Conservation (phyloP, 352 stramenopile genomes). For the Globisporangium polare region DNA sequence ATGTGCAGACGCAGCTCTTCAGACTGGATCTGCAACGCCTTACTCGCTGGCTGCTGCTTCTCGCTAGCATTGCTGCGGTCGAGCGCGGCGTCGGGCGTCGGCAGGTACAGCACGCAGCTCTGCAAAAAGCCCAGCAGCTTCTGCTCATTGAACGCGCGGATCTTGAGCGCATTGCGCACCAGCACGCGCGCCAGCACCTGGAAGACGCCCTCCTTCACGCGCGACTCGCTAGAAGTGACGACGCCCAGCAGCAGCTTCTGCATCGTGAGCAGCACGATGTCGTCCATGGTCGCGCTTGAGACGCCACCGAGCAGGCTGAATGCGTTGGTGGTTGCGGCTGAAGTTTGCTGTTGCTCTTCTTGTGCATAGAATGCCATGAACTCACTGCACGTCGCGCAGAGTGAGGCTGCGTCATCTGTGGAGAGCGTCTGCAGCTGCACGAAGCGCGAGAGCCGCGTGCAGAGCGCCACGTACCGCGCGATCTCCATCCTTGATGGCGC, state of each 20-base stretch:
- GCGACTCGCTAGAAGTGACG: conserved; percentile 13
- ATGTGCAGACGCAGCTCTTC: conserved; percentile 63
- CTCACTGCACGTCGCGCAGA: conserved; percentile 24
- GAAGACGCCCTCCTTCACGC: conserved; percentile 32
- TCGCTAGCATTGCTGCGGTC: background rate
- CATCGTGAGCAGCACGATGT: conserved; percentile 61
- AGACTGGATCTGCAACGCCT: conserved; percentile 24
- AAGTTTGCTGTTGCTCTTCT: background rate
- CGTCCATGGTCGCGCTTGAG: conserved; percentile 39
- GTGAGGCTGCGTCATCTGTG: conserved; percentile 11
- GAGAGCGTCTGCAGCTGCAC: conserved; percentile 30
- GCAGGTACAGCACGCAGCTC: conserved; percentile 55
- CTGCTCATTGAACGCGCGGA: conserved; percentile 16
- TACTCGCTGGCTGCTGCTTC: background rate
- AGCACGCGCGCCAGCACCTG: conserved; percentile 29
- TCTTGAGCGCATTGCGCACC: conserved; percentile 25
- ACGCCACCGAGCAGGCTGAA: conserved; percentile 12
- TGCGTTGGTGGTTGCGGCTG: background rate
- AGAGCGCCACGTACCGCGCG: conserved; percentile 51
- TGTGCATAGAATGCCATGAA: conserved; percentile 25
- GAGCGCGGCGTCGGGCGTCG: conserved; percentile 25
- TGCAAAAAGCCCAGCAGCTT: conserved; percentile 44
- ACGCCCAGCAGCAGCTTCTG: conserved; percentile 49
- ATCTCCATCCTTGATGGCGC: conserved; percentile 16
- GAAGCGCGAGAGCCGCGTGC: conserved; percentile 60